Evolutionary conservation across 495 filamentous ascomycete genomes (phyloP).

Genomic region (Jackrogersella minutella): DNA sequence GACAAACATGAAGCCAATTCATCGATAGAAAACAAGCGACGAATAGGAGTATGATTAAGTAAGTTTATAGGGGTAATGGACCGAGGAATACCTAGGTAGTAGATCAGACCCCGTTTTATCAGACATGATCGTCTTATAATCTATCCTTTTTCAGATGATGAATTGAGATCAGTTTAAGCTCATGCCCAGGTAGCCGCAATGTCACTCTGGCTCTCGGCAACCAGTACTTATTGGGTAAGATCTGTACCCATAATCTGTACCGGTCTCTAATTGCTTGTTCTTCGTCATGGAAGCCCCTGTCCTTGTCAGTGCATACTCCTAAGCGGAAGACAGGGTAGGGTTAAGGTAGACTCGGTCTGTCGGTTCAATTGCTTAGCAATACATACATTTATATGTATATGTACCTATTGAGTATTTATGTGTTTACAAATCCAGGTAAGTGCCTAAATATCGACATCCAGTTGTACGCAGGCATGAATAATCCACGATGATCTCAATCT

Average conservation of each 20-base stretch:
- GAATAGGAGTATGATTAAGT: too few relatives aligned
- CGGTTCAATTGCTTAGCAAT: not conserved
- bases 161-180: constrained; percentile 39
- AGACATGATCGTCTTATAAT: not conserved
- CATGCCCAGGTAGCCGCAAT: constrained; percentile 34
- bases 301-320: not conserved
- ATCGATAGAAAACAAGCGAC: too few relatives aligned
- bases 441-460: not conserved
- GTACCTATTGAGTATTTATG: too few relatives aligned
- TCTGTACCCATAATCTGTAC: constrained; percentile 15
- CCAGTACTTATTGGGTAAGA: constrained; percentile 15
- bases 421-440: too few relatives aligned
- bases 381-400: too few relatives aligned
- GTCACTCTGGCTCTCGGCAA: constrained; percentile 3
- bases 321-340: not conserved
- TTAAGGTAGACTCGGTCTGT: not conserved
- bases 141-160: not conserved
- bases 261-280: too few relatives aligned
- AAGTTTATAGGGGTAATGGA: not conserved
- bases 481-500: constrained; percentile 4
- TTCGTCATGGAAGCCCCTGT: not conserved
- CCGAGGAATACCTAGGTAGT: too few relatives aligned
- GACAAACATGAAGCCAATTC: too few relatives aligned
- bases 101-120: not conserved
- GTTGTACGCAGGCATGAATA: not conserved